phyloP scores from a whole-genome alignment of 2,329 filamentous ascomycete genomes.

The Beauveria bassiana region DNA sequence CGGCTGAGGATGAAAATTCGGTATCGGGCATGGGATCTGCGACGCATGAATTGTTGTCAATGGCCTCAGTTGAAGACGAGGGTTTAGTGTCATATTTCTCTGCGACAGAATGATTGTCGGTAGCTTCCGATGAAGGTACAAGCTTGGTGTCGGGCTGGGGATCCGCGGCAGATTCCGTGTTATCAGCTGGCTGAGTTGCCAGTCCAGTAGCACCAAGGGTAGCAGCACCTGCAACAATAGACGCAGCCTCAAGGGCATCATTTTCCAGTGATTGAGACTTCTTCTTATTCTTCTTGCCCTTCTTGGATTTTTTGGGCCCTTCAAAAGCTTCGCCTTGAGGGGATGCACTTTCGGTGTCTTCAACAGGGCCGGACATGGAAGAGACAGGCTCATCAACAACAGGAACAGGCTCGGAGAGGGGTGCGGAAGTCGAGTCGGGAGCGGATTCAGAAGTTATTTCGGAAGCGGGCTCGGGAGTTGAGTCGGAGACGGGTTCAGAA shows the following conservation, averaged over 20 bases:
- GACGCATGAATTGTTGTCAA: background rate
- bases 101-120: background rate
- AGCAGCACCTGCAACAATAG: background rate
- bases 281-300: constrained; percentile 18
- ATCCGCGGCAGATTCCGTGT: constrained; percentile 5
- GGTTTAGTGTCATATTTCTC: background rate
- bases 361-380: background rate
- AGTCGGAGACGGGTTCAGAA: background rate
- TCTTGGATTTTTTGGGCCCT: constrained; percentile 15
- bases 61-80: background rate
- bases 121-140: background rate
- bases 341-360: background rate
- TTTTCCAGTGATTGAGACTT: constrained; percentile 9
- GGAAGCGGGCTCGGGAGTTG: background rate
- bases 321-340: constrained; percentile 1
- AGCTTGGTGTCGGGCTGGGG: background rate
- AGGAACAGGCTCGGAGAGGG: background rate
- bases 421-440: background rate
- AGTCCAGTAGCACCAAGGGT: background rate
- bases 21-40: background rate
- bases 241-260: background rate
- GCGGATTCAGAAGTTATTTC: background rate
- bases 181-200: background rate
- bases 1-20: background rate
- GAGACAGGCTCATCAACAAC: background rate